phyloP scores from a whole-genome alignment of 345 rosid species.

The Carallia pectinifolia region DNA sequence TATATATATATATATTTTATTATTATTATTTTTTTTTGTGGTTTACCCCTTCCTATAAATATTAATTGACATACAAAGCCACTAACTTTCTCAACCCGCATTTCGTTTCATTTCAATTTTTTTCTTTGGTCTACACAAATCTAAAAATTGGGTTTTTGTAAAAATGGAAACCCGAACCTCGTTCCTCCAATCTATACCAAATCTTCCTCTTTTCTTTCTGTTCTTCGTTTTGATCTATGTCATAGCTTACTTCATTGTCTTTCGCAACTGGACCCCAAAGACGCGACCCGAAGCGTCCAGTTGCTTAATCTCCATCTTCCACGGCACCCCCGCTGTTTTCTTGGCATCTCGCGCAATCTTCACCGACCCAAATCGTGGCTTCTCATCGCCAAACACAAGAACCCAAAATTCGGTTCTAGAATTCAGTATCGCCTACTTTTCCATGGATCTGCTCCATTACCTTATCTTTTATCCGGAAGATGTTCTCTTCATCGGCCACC shows the following conservation, averaged over 20 bases:
- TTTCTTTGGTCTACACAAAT: too few relatives aligned
- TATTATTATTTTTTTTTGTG: too few relatives aligned
- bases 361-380: slow-evolving; percentile 37
- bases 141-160: not conserved
- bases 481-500: slow-evolving; percentile 87
- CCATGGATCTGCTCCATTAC: slow-evolving; percentile 78
- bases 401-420: slow-evolving; percentile 64
- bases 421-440: slow-evolving; percentile 75
- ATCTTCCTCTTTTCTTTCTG: slow-evolving; percentile 49
- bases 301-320: slow-evolving; percentile 76
- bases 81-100: too few relatives aligned
- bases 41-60: too few relatives aligned
- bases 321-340: slow-evolving; percentile 80
- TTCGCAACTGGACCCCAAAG: slow-evolving; percentile 62
- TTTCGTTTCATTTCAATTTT: not conserved
- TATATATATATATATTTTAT: too few relatives aligned
- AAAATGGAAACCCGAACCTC: slow-evolving; percentile 27
- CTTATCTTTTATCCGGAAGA: slow-evolving; percentile 68
- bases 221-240: slow-evolving; percentile 56
- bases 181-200: slow-evolving; percentile 20
- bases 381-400: slow-evolving; percentile 56
- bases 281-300: slow-evolving; percentile 77
- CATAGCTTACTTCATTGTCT: slow-evolving; percentile 51
- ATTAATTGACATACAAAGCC: too few relatives aligned
- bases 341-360: slow-evolving; percentile 54